Evolutionary conservation across 139 green algal species (phyloP).

Genomic region (Trebouxia sp.): DNA sequence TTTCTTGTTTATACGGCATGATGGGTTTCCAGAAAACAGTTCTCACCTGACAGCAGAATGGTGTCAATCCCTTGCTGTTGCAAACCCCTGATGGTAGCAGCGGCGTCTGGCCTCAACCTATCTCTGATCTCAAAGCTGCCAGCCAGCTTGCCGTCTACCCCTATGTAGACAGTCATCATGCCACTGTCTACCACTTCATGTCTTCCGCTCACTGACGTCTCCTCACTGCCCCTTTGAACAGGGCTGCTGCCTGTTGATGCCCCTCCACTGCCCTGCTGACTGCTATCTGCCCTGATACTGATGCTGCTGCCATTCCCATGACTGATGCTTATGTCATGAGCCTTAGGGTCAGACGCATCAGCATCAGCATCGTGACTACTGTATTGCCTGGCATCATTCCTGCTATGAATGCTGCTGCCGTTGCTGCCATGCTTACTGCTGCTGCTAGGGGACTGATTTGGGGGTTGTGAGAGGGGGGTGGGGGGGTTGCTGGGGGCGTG

Average conservation of each 20-base stretch:
- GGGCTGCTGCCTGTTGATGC: neutral
- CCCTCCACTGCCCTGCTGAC: neutral
- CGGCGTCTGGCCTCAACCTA: slow-evolving; percentile 62
- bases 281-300: neutral
- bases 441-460: neutral
- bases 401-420: neutral
- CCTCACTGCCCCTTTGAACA: no score
- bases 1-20: no score
- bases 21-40: neutral
- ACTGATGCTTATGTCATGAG: neutral
- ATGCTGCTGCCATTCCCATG: neutral
- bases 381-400: neutral
- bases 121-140: slow-evolving; percentile 69
- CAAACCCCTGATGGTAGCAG: slow-evolving; percentile 45
- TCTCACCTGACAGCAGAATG: slow-evolving; percentile 71
- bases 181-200: slow-evolving; percentile 14
- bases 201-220: slow-evolving; percentile 17
- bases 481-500: neutral
- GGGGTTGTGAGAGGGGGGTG: neutral
- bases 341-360: no score
- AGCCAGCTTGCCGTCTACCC: slow-evolving; percentile 54
- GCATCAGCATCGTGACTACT: slow-evolving; percentile 1
- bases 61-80: slow-evolving; percentile 47
- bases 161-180: slow-evolving; percentile 75
- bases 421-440: neutral